Evolutionary conservation across 2,329 filamentous ascomycete genomes (phyloP).

Genomic region (Ophiostoma quercus): DNA sequence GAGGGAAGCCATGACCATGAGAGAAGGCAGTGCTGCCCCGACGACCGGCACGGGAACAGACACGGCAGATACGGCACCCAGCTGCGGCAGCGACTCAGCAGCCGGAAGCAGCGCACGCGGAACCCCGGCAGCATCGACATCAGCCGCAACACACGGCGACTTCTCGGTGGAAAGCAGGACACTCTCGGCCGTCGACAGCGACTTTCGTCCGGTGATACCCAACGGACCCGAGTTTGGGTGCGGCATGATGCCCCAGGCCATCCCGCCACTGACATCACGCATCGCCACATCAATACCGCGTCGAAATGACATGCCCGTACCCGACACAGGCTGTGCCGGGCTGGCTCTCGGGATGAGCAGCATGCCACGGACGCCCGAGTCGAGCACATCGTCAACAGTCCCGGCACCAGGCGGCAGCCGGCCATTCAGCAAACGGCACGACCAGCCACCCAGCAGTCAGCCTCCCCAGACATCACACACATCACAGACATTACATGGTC

Average conservation of each 20-base stretch:
- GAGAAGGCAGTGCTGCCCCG: conserved; percentile 1
- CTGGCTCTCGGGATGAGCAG: conserved; percentile 3
- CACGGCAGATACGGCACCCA: neutral
- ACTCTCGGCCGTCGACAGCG: neutral
- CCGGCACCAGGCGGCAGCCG: neutral
- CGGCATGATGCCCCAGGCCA: conserved; percentile 2
- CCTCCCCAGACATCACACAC: neutral
- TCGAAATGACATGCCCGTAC: neutral
- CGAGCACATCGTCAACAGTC: conserved; percentile 16
- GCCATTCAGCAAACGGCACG: neutral
- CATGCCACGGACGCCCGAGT: conserved; percentile 24
- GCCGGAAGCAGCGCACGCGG: neutral
- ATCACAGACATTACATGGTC: neutral
- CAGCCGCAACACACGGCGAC: neutral
- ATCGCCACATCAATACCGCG: neutral
- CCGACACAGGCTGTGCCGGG: neutral
- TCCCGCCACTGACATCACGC: neutral
- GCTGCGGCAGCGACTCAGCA: neutral
- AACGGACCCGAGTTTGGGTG: conserved; percentile 18
- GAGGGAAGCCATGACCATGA: neutral
- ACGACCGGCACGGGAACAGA: neutral
- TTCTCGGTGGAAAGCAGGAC: neutral
- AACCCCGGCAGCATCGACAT: neutral
- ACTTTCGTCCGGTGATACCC: neutral
- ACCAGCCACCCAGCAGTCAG: neutral